Evolutionary conservation across 805 yeast species (phyloP).

Genomic region (Candida koratica): DNA sequence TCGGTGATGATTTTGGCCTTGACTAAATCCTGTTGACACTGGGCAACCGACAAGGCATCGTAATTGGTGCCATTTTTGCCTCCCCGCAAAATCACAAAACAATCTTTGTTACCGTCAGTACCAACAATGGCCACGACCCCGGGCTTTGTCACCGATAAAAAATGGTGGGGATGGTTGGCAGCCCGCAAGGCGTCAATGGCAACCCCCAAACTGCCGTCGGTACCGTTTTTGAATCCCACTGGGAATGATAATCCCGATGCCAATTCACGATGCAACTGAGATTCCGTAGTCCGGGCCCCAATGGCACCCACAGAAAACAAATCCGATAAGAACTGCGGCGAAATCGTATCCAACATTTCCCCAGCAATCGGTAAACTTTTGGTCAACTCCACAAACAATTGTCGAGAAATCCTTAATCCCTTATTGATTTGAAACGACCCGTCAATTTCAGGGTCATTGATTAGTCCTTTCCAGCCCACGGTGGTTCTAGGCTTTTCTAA

Average conservation of each 20-base stretch:
- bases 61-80: constrained; percentile 93
- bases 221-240: constrained; percentile 96
- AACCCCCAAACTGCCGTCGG: constrained; percentile 90
- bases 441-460: constrained; percentile 94
- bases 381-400: constrained; percentile 79
- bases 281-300: constrained; percentile 98
- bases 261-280: constrained; percentile 94
- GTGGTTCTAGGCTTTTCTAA: constrained; percentile 98
- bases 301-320: constrained; percentile 92
- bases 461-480: constrained; percentile 98
- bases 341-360: constrained; percentile 96
- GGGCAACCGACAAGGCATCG: constrained; percentile 73
- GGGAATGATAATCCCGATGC: constrained; percentile 99
- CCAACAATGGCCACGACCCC: constrained; percentile 96
- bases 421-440: constrained; percentile 91
- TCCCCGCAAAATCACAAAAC: constrained; percentile 94
- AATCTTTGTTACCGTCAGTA: constrained; percentile 91
- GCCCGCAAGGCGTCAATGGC: constrained; percentile 94
- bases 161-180: constrained; percentile 88
- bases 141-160: constrained; percentile 95
- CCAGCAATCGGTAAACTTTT: constrained; percentile 86
- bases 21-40: constrained; percentile 62
- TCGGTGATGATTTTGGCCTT: constrained; percentile 27
- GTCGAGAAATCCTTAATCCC: constrained; percentile 84
- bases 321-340: constrained; percentile 93